Evolutionary conservation across 2,329 filamentous ascomycete genomes (phyloP), one percentile per base, ranked within the genome.

Genomic region (Hypoxylon sp.): DNA sequence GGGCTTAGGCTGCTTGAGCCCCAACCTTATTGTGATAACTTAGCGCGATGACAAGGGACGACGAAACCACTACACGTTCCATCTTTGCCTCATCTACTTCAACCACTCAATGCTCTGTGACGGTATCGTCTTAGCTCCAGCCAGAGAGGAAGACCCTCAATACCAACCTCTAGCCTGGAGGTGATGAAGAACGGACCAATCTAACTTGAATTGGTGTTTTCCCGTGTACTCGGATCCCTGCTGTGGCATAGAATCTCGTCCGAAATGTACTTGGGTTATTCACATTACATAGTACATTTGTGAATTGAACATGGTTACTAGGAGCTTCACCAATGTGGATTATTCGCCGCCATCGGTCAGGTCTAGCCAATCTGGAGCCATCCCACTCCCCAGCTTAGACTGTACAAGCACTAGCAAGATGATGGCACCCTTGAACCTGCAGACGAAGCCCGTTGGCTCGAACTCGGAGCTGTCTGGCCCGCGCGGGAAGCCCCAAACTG

Each of bases 11-110:
- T 33, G 59, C 67, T 74, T 71, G 69, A 73, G 63, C 66, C 63
- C 64, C 70, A 74, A 73, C 67, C 73, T 75, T 75, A 75, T 77
- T 72, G 59, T 61, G 66, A 63, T 67, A 72, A 58, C 54, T 71
- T 72, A 69, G 71, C 67, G 70, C 39, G 47, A 58, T 81, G 78
- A 78, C 82, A 81, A 84, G 70, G 69, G 55, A 72, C 81, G 78
- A 76, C 82, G 83, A 85, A 85, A 85, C 83, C 76, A 71, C 71
- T 75, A 76, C 76, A 62, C 81, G 83, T 85, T 81, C 78, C 83
- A 85, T 79, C 74, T 79, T 73, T 84, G 83, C 83, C 79, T 84
- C 83, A 84, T 78, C 74, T 70, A 70, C 77, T 66, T 75, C 69
- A 67, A 39, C 72, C 71, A 59, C 63, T 66, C 66, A 69, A 75